Evolutionary conservation across 257 asterid genomes (phyloP), one percentile per base, ranked within the genome.

Genomic region (Nicotiana obtusifolia): DNA sequence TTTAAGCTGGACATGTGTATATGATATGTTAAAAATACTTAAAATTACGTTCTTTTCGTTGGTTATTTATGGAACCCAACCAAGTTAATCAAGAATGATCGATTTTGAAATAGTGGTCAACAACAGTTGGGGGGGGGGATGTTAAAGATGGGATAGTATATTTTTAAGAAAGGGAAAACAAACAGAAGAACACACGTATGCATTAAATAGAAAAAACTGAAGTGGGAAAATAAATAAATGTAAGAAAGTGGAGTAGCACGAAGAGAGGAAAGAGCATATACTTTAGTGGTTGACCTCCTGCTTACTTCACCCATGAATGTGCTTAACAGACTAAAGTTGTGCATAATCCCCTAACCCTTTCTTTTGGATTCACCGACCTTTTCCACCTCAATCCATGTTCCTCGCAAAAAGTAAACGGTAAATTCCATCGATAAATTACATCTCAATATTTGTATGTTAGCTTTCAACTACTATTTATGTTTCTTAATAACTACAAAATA

Each of bases 221-320:
- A 5, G 75, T 71, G 84, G 65, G 15, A 24, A 57, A 26, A 15
- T 47, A 57, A 26, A 15, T 47, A 47, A 65, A 57, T 15, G 44
- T 41, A 77, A 59, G 80, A 61, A 77, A 84, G 87, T 82, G 86
- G 84, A 79, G 80, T 65, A 73, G 78, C 81, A 73, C 41, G 16
- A 68, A 71, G 77, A n/a, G 22, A 69, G 31, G 37, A 64, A n/a
- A 66, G 77, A 35, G 64, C 8, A 33, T 30, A 76, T 65, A 82
- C 59, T 80, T 71, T 83, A 85, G 90, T 85, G 88, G 88, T 85
- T 87, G 90, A 87, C 88, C 86, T 81, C 64, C 77, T 81, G 88
- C 83, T 81, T 83, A 85, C 59, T 79, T 81, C 76, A 87, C 68
- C 84, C 83, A 85, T 75, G 78, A 85, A 81, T 85, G 83, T 83